Percentiles rank a stretch among this genome's conserved stretches.
These are phyloP conservation scores for Tolypocladium inflatum DNA, from an alignment of 2,329 filamentous ascomycete genomes.

Conservation along the genomic window DNA sequence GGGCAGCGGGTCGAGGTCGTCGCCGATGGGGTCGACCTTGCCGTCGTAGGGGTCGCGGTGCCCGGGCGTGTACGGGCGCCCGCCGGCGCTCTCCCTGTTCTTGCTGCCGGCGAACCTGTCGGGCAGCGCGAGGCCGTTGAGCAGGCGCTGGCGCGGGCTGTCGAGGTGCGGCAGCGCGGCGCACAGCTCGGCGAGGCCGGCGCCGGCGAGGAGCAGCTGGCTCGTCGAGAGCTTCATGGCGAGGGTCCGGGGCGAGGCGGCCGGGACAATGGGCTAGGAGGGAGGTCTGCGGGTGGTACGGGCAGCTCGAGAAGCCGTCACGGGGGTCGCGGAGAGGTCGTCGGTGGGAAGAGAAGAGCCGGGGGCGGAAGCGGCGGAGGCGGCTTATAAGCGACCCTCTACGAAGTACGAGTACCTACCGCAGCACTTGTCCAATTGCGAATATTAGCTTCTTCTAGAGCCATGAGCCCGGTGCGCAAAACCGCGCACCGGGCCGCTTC, in stretches of 20 bases:
- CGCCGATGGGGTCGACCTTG: constrained; percentile 50
- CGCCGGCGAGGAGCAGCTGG: constrained; percentile 17
- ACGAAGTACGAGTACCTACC: too few species aligned
- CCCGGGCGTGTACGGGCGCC: constrained; percentile 48
- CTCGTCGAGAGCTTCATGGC: constrained; percentile 16
- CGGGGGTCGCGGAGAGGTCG: not conserved
- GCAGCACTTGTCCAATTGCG: not conserved
- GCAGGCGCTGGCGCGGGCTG: constrained; percentile 44
- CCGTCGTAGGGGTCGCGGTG: constrained; percentile 52
- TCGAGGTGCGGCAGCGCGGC: constrained; percentile 27
- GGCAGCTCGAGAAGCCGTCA: not conserved
- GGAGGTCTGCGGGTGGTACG: not conserved
- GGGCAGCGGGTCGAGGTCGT: constrained; percentile 55
- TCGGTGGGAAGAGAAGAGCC: not conserved
- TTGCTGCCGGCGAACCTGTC: constrained; percentile 29
- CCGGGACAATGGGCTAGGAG: not conserved
- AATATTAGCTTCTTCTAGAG: not conserved
- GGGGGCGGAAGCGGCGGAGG: not conserved
- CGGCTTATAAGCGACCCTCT: not conserved
- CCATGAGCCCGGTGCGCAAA: not conserved
- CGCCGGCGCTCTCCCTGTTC: constrained; percentile 13
- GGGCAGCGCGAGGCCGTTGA: constrained; percentile 38
- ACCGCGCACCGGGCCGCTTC: not conserved
- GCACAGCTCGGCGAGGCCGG: constrained; percentile 9
- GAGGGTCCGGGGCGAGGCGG: not conserved